Base-by-base conservation (phyloP, 2,329 filamentous ascomycete genomes). In the Fusarium siculi region DNA sequence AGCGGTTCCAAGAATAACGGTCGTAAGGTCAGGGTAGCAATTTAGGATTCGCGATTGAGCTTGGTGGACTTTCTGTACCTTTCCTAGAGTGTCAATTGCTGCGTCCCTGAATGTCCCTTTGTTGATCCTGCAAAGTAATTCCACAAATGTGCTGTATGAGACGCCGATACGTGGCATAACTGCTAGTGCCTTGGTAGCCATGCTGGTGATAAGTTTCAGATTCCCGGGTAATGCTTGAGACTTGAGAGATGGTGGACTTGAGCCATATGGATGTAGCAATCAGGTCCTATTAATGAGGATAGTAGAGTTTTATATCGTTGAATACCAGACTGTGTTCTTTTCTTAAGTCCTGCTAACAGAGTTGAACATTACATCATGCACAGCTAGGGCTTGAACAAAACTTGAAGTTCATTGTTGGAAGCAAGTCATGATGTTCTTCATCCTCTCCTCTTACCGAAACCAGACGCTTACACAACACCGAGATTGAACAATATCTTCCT, bases 391-490 rank as follows among this genome's bases (percentile, higher is more conserved):
- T 15, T 21, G 49, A 25, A 36, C 49, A 21, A 25, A 34, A 19
- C 16, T 15, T 12, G 28, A 7, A 9, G 28, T 4, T 36, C 30
- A 23, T 19, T 50, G 4, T 15, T 19, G 2, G 12, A 36, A 10
- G 47, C 11, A 52, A 19, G 30, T 11, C 12, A 23, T 7, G 11
- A 4, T 5, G 2, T 23, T 19, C 30, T 14, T 23, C 2, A 34
- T 23, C 10, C 16, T 34, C n/a, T 12, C 7, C 4, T 23, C 0
- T 32, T n/a, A 21, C 5, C 9, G 9, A 14, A 21, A 16, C 5
- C 14, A 28, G 23, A 39, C 23, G 7, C 14, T 16, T 16, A 3
- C 9, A 3, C 0, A 25, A 11, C 0, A 28, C 18, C 9, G 23
- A n/a, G 19, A n/a, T n/a, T 9, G 18, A 39, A 37, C 19, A n/a